phyloP scores from a whole-genome alignment of 2,329 filamentous ascomycete species.

The Colletotrichum agaves region DNA sequence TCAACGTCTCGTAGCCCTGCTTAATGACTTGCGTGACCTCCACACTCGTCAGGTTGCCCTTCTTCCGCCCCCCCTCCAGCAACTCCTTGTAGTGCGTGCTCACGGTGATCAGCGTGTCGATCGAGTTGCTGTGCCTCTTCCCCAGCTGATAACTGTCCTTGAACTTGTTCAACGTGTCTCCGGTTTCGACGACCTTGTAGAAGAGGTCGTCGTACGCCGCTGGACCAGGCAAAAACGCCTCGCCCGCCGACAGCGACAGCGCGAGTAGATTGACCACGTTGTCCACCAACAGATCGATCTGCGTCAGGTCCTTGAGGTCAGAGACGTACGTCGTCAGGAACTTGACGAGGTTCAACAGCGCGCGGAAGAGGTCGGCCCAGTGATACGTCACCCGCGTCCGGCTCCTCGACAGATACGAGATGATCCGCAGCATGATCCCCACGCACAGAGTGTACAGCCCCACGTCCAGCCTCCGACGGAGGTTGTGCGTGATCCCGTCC shows the following conservation, averaged over 20 bases:
- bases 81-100: constrained; percentile 88
- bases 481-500: constrained; percentile 93
- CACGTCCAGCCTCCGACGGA: constrained; percentile 85
- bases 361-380: constrained; percentile 95
- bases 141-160: constrained; percentile 76
- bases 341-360: constrained; percentile 85
- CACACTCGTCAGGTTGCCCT: constrained; percentile 78
- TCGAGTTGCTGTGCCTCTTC: constrained; percentile 72
- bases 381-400: constrained; percentile 87
- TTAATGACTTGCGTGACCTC: constrained; percentile 94
- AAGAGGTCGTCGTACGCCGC: constrained; percentile 95
- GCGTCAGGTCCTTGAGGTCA: constrained; percentile 76
- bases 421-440: constrained; percentile 82
- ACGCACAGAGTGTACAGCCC: constrained; percentile 85
- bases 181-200: constrained; percentile 96
- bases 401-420: constrained; percentile 85
- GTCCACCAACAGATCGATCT: constrained; percentile 79
- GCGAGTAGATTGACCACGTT: constrained; percentile 85
- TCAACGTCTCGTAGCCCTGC: constrained; percentile 94
- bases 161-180: constrained; percentile 84
- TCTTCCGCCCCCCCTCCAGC: constrained; percentile 66
- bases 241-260: constrained; percentile 85
- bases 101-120: constrained; percentile 85
- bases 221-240: constrained; percentile 89
- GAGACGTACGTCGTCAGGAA: constrained; percentile 89